Conservation (phyloP, 1,139 yeast genomes). For the Debaryomyces psychrophilus region DNA sequence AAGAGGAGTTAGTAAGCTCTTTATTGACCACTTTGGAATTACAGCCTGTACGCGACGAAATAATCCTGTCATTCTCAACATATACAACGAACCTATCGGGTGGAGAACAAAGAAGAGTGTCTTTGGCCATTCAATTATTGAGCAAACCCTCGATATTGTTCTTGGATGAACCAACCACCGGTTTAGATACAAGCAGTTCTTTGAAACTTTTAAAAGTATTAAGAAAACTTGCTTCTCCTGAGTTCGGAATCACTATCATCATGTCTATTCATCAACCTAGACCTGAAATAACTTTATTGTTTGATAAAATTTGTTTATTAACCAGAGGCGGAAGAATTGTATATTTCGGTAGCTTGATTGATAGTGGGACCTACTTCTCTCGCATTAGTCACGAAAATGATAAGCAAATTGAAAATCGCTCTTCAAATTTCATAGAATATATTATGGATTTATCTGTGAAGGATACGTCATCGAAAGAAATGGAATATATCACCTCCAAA, state of each 20-base stretch:
- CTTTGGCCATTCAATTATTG: slow-evolving; percentile 77
- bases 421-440: slow-evolving; percentile 54
- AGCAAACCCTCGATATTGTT: slow-evolving; percentile 77
- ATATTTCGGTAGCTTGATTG: slow-evolving; percentile 55
- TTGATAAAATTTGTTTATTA: slow-evolving; percentile 72
- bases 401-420: slow-evolving; percentile 10
- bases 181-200: slow-evolving; percentile 80
- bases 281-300: slow-evolving; percentile 65
- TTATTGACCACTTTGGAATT: slow-evolving; percentile 64
- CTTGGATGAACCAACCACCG: slow-evolving; percentile 89
- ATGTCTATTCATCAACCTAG: slow-evolving; percentile 87
- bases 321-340: slow-evolving; percentile 69
- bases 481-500: slow-evolving; percentile 44
- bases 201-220: slow-evolving; percentile 65
- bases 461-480: slow-evolving; percentile 52
- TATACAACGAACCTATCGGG: slow-evolving; percentile 66
- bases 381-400: slow-evolving; percentile 35
- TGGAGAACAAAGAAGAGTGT: slow-evolving; percentile 79
- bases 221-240: slow-evolving; percentile 51
- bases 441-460: slow-evolving; percentile 72
- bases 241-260: slow-evolving; percentile 68
- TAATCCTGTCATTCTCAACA: slow-evolving; percentile 51
- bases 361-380: slow-evolving; percentile 56
- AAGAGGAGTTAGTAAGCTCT: slow-evolving; percentile 56
- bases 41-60: slow-evolving; percentile 59